phyloP scores from a whole-genome alignment of 1,284 basidiomycete species.

The Cutaneotrichosporon spelunceum region DNA sequence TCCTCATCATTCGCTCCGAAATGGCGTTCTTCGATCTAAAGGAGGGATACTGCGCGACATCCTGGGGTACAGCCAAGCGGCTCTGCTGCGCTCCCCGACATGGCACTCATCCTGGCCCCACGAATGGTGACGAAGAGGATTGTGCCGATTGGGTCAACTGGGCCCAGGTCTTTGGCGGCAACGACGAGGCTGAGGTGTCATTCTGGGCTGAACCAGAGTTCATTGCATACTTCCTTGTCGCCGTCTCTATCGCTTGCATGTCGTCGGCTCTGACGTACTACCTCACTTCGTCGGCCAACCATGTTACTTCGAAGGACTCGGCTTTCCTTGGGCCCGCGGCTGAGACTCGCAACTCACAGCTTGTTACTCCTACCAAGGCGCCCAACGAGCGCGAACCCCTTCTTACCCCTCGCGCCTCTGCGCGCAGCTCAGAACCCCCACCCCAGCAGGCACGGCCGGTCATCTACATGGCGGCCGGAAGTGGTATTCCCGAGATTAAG shows the following conservation, averaged over 20 bases:
- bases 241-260: constrained; percentile 68
- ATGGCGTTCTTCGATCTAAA: constrained; percentile 92
- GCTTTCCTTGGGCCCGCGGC: constrained; percentile 59
- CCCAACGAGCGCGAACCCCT: constrained; percentile 33
- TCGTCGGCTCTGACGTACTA: constrained; percentile 79
- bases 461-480: constrained; percentile 88
- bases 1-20: constrained; percentile 79
- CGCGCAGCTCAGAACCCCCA: not conserved
- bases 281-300: constrained; percentile 81
- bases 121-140: constrained; percentile 45
- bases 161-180: constrained; percentile 54
- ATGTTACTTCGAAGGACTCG: constrained; percentile 81
- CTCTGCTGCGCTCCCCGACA: constrained; percentile 68
- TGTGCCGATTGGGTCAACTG: constrained; percentile 75
- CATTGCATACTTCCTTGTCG: constrained; percentile 68
- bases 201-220: constrained; percentile 57
- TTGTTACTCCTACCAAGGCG: constrained; percentile 11
- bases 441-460: constrained; percentile 58
- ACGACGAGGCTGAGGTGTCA: constrained; percentile 18
- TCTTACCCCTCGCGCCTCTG: constrained; percentile 9
- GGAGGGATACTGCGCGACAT: constrained; percentile 74
- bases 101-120: constrained; percentile 32
- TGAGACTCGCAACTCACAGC: constrained; percentile 10
- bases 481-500: constrained; percentile 96
- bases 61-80: constrained; percentile 71